phyloP scores from a whole-genome alignment of 2,329 filamentous ascomycete species.

The Sordariomycetes sp. region DNA sequence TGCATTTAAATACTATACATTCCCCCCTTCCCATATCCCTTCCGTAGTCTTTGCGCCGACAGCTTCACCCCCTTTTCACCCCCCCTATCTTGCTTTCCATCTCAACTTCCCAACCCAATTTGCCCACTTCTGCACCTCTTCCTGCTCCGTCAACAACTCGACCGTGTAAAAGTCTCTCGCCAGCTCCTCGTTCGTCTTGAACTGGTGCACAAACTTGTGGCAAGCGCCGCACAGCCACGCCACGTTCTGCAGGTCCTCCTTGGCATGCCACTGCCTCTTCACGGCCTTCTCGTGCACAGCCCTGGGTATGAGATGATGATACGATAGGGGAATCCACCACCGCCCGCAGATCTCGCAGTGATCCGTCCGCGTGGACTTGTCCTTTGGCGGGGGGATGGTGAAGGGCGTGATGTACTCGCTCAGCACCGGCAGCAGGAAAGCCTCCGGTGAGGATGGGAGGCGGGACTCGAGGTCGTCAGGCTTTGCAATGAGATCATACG shows the following conservation, averaged over 20 bases:
- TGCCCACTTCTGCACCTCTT: conserved; percentile 64
- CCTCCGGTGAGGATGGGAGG: conserved; percentile 28
- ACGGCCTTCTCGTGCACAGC: conserved; percentile 67
- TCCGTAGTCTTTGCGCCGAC: not conserved
- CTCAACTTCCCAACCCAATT: conserved; percentile 64
- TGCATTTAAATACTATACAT: not conserved
- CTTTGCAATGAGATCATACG: conserved; percentile 54
- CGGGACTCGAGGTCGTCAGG: conserved; percentile 19
- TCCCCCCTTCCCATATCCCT: not conserved
- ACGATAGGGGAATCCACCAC: conserved; percentile 67
- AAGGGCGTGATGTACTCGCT: conserved; percentile 50
- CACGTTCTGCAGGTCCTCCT: conserved; percentile 67
- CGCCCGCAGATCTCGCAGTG: conserved; percentile 71
- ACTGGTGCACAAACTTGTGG: conserved; percentile 71
- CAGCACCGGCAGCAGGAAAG: conserved; percentile 56
- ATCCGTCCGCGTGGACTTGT: conserved; percentile 42
- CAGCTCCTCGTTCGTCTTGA: conserved; percentile 68
- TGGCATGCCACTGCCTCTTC: conserved; percentile 70
- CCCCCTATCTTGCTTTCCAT: conserved; percentile 57
- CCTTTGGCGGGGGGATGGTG: conserved; percentile 55
- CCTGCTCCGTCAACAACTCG: conserved; percentile 58
- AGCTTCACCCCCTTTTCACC: not conserved
- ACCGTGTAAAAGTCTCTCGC: conserved; percentile 66
- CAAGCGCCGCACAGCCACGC: conserved; percentile 83
- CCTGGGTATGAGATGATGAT: conserved; percentile 80